Conservation (phyloP, 1,284 basidiomycete species). For the Moesziomyces antarcticus region DNA sequence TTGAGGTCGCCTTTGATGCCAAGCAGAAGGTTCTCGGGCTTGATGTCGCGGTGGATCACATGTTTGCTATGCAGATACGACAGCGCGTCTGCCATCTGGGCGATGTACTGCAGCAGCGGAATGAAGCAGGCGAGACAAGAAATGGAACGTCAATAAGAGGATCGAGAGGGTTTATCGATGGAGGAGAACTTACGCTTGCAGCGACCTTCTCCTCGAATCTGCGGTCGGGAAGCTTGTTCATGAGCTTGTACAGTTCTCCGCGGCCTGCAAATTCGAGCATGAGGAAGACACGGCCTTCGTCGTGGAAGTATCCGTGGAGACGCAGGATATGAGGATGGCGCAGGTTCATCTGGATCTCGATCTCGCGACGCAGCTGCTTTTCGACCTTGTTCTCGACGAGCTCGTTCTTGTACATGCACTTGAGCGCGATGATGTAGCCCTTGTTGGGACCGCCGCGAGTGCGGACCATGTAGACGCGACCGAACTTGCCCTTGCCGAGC, state of each 20-base stretch:
- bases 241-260: slow-evolving; percentile 95
- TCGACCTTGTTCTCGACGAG: slow-evolving; percentile 79
- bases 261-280: slow-evolving; percentile 96
- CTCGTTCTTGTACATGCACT: slow-evolving; percentile 96
- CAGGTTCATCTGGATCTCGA: slow-evolving; percentile 98
- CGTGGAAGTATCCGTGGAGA: slow-evolving; percentile 96
- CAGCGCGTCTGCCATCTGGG: slow-evolving; percentile 98
- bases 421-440: slow-evolving; percentile 91
- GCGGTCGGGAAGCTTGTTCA: slow-evolving; percentile 77
- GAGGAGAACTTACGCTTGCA: slow-evolving; percentile 71
- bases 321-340: slow-evolving; percentile 94
- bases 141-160: not conserved
- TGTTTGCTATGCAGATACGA: slow-evolving; percentile 93
- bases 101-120: slow-evolving; percentile 77
- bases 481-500: slow-evolving; percentile 98
- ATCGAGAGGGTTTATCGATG: too few species aligned
- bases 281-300: slow-evolving; percentile 95
- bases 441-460: slow-evolving; percentile 74
- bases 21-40: slow-evolving; percentile 95
- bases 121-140: not conserved
- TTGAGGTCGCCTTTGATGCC: slow-evolving; percentile 97
- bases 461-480: slow-evolving; percentile 97
- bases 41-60: slow-evolving; percentile 98
- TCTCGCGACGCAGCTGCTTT: slow-evolving; percentile 93
- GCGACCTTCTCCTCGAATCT: slow-evolving; percentile 88